Percentiles rank a stretch among this genome's conserved stretches.
These are phyloP conservation scores for Talaromyces borbonicus DNA, from an alignment of 495 filamentous ascomycete species.

Conservation along the genomic window DNA sequence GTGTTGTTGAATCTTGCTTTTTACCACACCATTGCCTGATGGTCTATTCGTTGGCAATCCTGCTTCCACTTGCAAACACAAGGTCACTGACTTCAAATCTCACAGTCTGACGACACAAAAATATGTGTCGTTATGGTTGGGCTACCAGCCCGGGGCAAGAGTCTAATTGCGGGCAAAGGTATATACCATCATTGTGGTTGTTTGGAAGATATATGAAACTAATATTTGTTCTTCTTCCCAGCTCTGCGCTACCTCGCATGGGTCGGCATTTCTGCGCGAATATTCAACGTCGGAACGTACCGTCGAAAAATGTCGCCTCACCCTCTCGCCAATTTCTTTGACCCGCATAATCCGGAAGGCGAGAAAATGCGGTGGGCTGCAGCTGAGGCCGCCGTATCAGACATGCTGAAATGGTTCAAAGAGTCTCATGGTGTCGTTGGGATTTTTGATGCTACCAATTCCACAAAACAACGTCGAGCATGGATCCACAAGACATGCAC, in stretches of 20 bases:
- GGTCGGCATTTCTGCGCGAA: slow-evolving; percentile 85
- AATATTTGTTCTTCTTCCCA: slow-evolving; percentile 23
- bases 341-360: slow-evolving; percentile 74
- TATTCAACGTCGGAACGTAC: slow-evolving; percentile 96
- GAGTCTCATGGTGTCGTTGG: slow-evolving; percentile 66
- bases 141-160: slow-evolving; percentile 89
- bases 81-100: not conserved
- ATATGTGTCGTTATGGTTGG: slow-evolving; percentile 99
- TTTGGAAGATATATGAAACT: not conserved
- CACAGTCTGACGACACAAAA: slow-evolving; percentile 84
- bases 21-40: not conserved
- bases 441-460: slow-evolving; percentile 93
- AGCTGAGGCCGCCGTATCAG: slow-evolving; percentile 76
- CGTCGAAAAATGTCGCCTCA: slow-evolving; percentile 78
- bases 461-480: slow-evolving; percentile 72
- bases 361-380: slow-evolving; percentile 81
- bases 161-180: slow-evolving; percentile 96
- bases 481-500: slow-evolving; percentile 79
- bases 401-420: slow-evolving; percentile 88
- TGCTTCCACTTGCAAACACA: not conserved
- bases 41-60: not conserved
- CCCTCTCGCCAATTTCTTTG: slow-evolving; percentile 87
- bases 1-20: not conserved
- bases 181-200: slow-evolving; percentile 24
- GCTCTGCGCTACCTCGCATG: slow-evolving; percentile 92